A percentile compares a stretch with the other conserved stretches of the same genome.
Evolutionary conservation across 2,329 filamentous ascomycete species (phyloP).

Genomic region (Helminthosporium solani): DNA sequence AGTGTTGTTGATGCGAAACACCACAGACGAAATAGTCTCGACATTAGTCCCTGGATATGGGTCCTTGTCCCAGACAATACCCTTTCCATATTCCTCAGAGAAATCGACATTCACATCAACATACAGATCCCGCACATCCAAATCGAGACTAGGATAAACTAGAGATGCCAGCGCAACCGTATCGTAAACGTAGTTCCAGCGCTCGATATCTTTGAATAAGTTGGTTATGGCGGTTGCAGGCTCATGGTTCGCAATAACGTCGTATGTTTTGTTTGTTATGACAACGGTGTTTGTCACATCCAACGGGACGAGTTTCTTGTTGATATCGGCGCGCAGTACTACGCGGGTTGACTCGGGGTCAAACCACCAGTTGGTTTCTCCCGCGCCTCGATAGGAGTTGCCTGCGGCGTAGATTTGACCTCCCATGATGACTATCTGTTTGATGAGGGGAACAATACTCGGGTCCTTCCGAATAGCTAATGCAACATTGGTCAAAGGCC

Average conservation of each 20-base stretch:
- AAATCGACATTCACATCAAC: not conserved
- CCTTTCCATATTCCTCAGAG: too few species aligned
- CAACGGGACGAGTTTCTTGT: constrained; percentile 30
- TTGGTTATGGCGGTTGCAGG: not conserved
- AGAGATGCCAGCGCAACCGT: not conserved
- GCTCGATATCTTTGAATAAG: not conserved
- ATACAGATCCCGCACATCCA: not conserved
- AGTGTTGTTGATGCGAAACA: not conserved
- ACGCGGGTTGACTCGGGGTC: constrained; percentile 55
- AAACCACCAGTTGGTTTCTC: constrained; percentile 53
- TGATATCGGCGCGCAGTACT: constrained; percentile 50
- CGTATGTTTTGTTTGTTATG: not conserved
- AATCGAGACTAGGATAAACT: not conserved
- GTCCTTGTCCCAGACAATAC: not conserved
- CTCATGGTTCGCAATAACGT: not conserved
- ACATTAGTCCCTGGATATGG: not conserved
- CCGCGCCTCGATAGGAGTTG: not conserved
- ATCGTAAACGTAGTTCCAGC: constrained; percentile 1
- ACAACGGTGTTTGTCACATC: not conserved
- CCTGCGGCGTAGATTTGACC: constrained; percentile 48
- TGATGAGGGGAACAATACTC: constrained; percentile 49
- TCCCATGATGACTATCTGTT: constrained; percentile 54
- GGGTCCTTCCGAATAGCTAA: constrained; percentile 50
- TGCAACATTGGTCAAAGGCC: constrained; percentile 53
- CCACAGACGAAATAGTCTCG: not conserved